Conservation (phyloP, 2,329 filamentous ascomycete genomes). For the Balansia obtecta region DNA sequence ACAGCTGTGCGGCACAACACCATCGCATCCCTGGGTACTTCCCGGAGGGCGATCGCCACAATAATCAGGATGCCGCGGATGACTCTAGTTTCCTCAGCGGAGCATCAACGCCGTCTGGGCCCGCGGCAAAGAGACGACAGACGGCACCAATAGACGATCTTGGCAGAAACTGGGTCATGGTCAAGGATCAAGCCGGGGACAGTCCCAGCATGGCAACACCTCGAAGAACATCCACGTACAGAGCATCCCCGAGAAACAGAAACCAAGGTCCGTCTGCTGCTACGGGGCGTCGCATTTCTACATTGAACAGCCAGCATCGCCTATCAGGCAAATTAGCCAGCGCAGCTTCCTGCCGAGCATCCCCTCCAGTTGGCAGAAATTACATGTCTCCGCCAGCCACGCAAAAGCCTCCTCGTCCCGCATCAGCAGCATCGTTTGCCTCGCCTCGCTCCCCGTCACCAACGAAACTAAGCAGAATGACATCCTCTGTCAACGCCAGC, state of each 20-base stretch:
- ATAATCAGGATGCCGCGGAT: constrained; percentile 9
- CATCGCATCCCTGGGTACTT: constrained; percentile 18
- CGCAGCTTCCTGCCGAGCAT: not conserved
- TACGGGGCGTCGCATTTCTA: constrained; percentile 32
- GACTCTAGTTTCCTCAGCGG: constrained; percentile 19
- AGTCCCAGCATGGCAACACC: constrained; percentile 9
- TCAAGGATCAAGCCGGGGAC: constrained; percentile 28
- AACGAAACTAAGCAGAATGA: constrained; percentile 30
- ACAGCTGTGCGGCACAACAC: constrained; percentile 12
- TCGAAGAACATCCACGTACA: constrained; percentile 14
- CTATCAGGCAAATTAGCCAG: constrained; percentile 16
- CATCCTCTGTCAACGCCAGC: constrained; percentile 9
- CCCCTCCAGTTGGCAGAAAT: constrained; percentile 19
- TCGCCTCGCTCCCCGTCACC: constrained; percentile 23
- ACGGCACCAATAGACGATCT: constrained; percentile 43
- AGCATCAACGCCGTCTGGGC: constrained; percentile 30
- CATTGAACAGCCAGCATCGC: constrained; percentile 19
- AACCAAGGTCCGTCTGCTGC: constrained; percentile 20
- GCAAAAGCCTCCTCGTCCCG: constrained; percentile 9
- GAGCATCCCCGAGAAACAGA: constrained; percentile 18
- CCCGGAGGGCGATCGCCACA: constrained; percentile 18
- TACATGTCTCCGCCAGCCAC: constrained; percentile 5
- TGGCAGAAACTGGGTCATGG: constrained; percentile 59
- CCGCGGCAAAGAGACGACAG: constrained; percentile 41
- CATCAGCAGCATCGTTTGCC: constrained; percentile 21